Evolutionary conservation across 805 yeast genomes (phyloP), one percentile per base, ranked within the genome.

Genomic region (Suhomyces faveliae): DNA sequence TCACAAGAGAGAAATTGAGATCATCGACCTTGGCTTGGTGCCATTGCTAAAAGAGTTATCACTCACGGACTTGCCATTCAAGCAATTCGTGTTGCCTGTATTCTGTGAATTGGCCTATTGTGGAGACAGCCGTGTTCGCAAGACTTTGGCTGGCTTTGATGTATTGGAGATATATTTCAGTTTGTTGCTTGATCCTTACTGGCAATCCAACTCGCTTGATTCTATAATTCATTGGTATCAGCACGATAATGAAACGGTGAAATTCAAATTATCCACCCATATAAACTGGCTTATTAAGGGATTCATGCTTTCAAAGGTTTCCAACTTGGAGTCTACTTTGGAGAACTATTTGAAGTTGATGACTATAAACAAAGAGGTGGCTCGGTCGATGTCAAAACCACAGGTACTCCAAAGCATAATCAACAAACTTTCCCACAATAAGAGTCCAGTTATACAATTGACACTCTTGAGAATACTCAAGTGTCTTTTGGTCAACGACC

Each of bases 151-250:
- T 57, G 64, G 62, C 38, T 54, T 70, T 45, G 69, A 70, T 20
- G 71, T 76, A 4, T 56, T 78, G 21, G 56, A 63, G 3, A 66
- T 66, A 1, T 73, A 79, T 49, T 63, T 70, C 30, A 60, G 63
- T 12, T 63, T 80, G 12, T 56, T 78, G 3, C 53, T 69, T 8
- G 83, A 81, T 54, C 75, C 80, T 0, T 78, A 79, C 53, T 80
- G 84, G 84, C 82, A 78, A 58, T 73, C 77, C 15, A 78, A 76
- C 56, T 79, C 83, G 2, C 66, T 78, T 51, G 83, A 80, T 23
- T 74, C 83, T 0, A 65, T 80, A 2, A 40, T 74, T 8, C 61
- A 56, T 52, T 76, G 74, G 81, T 61, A 53, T 50, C 58, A 60
- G 52, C 68, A 53, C 46, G 66, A 63, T 42, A 60, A 62, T 4